These are phyloP conservation scores for Talaromyces marneffei DNA, from an alignment of 2,329 filamentous ascomycete genomes.

Conservation along the genomic window DNA sequence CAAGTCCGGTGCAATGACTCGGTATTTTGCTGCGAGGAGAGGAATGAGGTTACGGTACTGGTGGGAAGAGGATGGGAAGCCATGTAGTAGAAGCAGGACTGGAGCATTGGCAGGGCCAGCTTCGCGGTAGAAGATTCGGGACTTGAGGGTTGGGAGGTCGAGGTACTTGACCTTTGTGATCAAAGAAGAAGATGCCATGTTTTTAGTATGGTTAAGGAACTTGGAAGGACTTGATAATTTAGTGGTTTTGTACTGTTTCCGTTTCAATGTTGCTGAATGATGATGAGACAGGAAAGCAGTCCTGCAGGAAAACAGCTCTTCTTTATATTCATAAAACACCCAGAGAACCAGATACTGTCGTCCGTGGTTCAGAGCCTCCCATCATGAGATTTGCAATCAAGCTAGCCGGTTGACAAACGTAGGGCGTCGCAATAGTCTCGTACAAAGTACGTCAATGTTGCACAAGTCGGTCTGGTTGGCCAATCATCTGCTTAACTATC, in stretches of 20 bases:
- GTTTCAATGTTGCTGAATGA: not conserved
- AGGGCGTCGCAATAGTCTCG: not conserved
- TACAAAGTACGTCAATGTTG: not conserved
- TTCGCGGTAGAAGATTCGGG: conserved; percentile 36
- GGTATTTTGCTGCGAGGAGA: conserved; percentile 37
- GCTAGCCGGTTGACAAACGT: not conserved
- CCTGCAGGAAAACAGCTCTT: not conserved
- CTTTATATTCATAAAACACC: not conserved
- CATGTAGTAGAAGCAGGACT: conserved; percentile 43
- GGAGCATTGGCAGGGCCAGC: conserved; percentile 29
- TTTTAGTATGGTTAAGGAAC: not conserved
- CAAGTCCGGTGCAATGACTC: conserved; percentile 52
- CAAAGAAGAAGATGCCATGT: not conserved
- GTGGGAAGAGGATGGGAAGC: conserved; percentile 43
- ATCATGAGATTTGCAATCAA: not conserved
- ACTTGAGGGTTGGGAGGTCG: not conserved
- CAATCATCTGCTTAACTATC: not conserved
- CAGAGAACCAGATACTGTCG: too few relatives aligned
- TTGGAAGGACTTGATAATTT: not conserved
- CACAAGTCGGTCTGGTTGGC: not conserved
- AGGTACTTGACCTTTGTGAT: not conserved
- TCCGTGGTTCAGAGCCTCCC: not conserved
- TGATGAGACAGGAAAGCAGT: not conserved
- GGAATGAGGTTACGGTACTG: conserved; percentile 45
- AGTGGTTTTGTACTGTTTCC: not conserved